Evolutionary conservation across 768 basidiomycete species (phyloP).

Genomic region (Strobilomyces echinocephalus): DNA sequence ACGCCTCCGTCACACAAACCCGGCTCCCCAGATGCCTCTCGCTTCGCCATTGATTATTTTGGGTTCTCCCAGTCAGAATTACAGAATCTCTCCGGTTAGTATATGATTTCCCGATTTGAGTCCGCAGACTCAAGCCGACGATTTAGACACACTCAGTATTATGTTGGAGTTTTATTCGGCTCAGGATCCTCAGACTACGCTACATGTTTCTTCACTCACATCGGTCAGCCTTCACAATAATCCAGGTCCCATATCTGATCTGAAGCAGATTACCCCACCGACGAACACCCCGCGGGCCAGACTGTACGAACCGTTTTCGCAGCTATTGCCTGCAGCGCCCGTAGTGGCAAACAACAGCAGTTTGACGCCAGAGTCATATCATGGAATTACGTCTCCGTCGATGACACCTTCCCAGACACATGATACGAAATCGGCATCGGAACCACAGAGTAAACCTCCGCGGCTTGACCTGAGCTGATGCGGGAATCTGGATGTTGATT

Average conservation of each 20-base stretch:
- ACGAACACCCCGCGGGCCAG: conserved; percentile 32
- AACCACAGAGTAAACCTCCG: conserved; percentile 15
- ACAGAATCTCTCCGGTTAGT: conserved; percentile 54
- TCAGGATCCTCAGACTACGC: conserved; percentile 49
- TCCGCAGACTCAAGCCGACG: conserved; percentile 1
- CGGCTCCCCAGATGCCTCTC: conserved; percentile 62
- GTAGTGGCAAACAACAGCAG: conserved; percentile 31
- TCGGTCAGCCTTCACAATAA: conserved; percentile 39
- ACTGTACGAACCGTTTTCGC: conserved; percentile 39
- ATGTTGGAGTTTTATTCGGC: conserved; percentile 69
- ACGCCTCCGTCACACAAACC: conserved; percentile 78
- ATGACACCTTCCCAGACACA: conserved; percentile 23
- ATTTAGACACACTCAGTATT: conserved; percentile 56
- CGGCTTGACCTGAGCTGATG: conserved; percentile 29
- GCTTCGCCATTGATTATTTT: conserved; percentile 65
- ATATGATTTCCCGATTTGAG: neutral
- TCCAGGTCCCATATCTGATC: conserved; percentile 5
- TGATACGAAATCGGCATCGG: conserved; percentile 9
- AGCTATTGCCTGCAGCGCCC: conserved; percentile 23
- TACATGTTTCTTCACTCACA: conserved; percentile 47
- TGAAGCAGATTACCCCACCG: conserved; percentile 47
- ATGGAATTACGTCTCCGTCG: conserved; percentile 54
- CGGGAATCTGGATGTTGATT: too few relatives aligned
- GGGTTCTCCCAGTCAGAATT: conserved; percentile 58
- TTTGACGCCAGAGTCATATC: conserved; percentile 55